A percentile compares a stretch with the other conserved stretches of the same genome.
These are phyloP conservation scores for Onygenales sp. DNA, from an alignment of 2,329 filamentous ascomycete genomes.

Conservation along the genomic window DNA sequence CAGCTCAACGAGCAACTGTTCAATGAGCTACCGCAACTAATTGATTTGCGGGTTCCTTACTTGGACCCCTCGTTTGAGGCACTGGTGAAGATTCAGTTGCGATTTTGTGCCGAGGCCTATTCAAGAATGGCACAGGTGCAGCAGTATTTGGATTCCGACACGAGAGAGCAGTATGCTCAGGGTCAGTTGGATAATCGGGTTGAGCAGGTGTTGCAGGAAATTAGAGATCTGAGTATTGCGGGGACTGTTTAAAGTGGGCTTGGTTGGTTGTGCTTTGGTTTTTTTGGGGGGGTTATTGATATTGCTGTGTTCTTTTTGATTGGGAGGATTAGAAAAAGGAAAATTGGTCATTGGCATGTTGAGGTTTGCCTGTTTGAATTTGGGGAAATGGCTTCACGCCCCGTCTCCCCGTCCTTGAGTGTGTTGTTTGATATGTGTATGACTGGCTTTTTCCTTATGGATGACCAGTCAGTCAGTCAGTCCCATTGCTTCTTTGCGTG, in stretches of 20 bases:
- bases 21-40: slow-evolving; percentile 85
- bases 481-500: too few relatives aligned
- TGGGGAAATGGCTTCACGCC: too few relatives aligned
- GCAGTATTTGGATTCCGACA: slow-evolving; percentile 93
- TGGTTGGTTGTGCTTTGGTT: not conserved
- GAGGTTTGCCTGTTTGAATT: too few relatives aligned
- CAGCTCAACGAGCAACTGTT: slow-evolving; percentile 95
- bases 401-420: too few relatives aligned
- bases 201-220: slow-evolving; percentile 93
- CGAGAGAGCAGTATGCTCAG: slow-evolving; percentile 88
- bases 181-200: slow-evolving; percentile 86
- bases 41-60: slow-evolving; percentile 93
- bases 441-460: too few relatives aligned
- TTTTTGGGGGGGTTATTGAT: not conserved
- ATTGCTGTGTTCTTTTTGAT: not conserved
- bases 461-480: too few relatives aligned
- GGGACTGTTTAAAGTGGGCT: slow-evolving; percentile 47
- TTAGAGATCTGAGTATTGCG: slow-evolving; percentile 88
- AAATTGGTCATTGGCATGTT: too few relatives aligned
- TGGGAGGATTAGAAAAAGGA: too few relatives aligned
- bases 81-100: slow-evolving; percentile 93
- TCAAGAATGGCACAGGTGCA: slow-evolving; percentile 98
- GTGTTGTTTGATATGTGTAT: too few relatives aligned
- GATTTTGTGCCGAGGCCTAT: slow-evolving; percentile 97
- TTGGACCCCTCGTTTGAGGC: slow-evolving; percentile 96